Evolutionary conservation across 352 stramenopile species (phyloP).

Genomic region (Pelagophyceae sp.): DNA sequence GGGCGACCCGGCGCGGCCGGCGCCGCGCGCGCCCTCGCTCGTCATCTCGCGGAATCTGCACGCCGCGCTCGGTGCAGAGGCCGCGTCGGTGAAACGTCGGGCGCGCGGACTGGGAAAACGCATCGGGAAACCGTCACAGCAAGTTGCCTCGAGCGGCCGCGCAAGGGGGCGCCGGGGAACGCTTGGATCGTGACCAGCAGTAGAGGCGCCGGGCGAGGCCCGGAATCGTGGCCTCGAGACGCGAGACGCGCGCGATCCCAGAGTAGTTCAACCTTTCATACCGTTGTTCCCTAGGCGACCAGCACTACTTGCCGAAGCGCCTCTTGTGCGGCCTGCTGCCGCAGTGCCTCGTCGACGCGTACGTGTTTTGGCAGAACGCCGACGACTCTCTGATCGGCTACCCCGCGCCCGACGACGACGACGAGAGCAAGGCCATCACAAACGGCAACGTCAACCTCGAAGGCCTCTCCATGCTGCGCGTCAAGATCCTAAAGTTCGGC

Average conservation of each 20-base stretch:
- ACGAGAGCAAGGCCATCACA: slow-evolving; percentile 44
- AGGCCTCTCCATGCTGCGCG: slow-evolving; percentile 49
- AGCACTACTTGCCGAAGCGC: slow-evolving; percentile 73
- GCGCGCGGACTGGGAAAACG: too few relatives aligned
- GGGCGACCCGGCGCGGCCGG: slow-evolving; percentile 58
- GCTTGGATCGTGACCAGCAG: too few relatives aligned
- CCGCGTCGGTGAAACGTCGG: too few relatives aligned
- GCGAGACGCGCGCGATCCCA: too few relatives aligned
- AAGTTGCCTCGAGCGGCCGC: too few relatives aligned
- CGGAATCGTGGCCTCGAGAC: too few relatives aligned
- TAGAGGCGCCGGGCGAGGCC: too few relatives aligned
- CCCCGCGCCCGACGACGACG: slow-evolving; percentile 53
- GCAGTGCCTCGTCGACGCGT: slow-evolving; percentile 82
- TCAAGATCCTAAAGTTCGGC: slow-evolving; percentile 49
- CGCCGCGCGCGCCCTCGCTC: slow-evolving; percentile 59
- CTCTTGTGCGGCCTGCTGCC: slow-evolving; percentile 86
- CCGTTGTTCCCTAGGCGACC: too few relatives aligned
- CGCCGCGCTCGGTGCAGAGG: too few relatives aligned
- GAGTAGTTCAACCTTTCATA: too few relatives aligned
- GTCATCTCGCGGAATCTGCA: slow-evolving; percentile 72
- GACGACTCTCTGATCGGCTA: slow-evolving; percentile 87
- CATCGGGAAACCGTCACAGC: too few relatives aligned
- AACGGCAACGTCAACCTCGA: slow-evolving; percentile 25
- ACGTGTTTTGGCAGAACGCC: slow-evolving; percentile 91
- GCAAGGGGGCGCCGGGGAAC: too few relatives aligned